These are phyloP conservation scores for Lachnellula hyalina DNA, from an alignment of 2,329 filamentous ascomycete species.

Conservation along the genomic window DNA sequence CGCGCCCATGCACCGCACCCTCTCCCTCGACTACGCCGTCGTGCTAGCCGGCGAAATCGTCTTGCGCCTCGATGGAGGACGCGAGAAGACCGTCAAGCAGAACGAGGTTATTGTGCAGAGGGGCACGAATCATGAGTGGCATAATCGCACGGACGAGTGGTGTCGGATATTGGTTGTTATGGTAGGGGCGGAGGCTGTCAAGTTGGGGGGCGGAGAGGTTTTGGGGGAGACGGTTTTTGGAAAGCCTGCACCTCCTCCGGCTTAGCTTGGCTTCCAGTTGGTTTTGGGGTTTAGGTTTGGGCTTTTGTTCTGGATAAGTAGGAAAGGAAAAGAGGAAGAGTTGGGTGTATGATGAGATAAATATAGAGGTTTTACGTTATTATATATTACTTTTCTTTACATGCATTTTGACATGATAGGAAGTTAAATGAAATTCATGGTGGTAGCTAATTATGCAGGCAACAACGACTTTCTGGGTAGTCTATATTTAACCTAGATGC, in stretches of 20 bases:
- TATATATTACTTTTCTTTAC: too few relatives aligned
- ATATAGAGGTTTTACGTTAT: too few relatives aligned
- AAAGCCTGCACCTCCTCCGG: background rate
- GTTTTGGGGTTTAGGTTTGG: too few relatives aligned
- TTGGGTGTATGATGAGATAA: too few relatives aligned
- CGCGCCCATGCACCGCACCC: constrained; percentile 39
- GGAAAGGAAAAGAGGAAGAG: background rate
- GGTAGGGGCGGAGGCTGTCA: constrained; percentile 37
- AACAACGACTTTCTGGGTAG: background rate
- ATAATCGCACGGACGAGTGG: constrained; percentile 34
- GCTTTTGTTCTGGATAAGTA: too few relatives aligned
- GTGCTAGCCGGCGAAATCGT: constrained; percentile 38
- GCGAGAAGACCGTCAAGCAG: constrained; percentile 33
- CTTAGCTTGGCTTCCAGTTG: too few relatives aligned
- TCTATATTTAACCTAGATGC: constrained; percentile 1
- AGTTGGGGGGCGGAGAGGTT: constrained; percentile 32
- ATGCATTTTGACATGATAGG: too few relatives aligned
- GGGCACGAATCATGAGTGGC: constrained; percentile 41
- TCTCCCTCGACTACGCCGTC: constrained; percentile 37
- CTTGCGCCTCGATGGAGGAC: constrained; percentile 35
- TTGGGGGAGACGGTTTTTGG: constrained; percentile 30
- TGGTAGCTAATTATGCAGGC: background rate
- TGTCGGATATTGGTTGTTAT: constrained; percentile 38
- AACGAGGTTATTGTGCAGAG: constrained; percentile 40
- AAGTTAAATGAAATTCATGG: too few relatives aligned